phyloP scores from a whole-genome alignment of 2,329 filamentous ascomycete genomes.

The Aureobasidium mangrovei region DNA sequence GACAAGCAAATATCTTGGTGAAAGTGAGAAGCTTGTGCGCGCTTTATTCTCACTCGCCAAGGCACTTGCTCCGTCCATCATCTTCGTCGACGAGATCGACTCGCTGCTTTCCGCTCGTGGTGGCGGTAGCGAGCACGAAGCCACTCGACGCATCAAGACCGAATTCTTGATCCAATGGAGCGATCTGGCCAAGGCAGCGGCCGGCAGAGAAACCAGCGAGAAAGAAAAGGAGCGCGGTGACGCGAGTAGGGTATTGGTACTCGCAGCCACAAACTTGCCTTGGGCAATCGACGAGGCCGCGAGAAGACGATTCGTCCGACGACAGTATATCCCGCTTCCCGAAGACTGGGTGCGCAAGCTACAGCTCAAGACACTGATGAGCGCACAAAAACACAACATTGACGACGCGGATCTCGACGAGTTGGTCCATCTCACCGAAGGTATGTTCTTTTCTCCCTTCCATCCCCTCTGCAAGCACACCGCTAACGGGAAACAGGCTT shows the following conservation, averaged over 20 bases:
- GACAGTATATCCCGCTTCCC: slow-evolving; percentile 92
- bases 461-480: not conserved
- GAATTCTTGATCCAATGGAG: slow-evolving; percentile 98
- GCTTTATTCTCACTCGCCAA: slow-evolving; percentile 89
- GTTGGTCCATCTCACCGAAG: slow-evolving; percentile 75
- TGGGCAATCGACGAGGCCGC: slow-evolving; percentile 98
- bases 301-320: slow-evolving; percentile 75
- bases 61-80: slow-evolving; percentile 82
- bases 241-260: slow-evolving; percentile 77
- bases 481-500: slow-evolving; percentile 56
- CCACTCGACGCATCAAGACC: slow-evolving; percentile 88
- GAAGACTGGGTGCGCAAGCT: slow-evolving; percentile 71
- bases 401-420: slow-evolving; percentile 60
- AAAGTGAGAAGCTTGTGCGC: slow-evolving; percentile 91
- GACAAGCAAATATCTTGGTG: slow-evolving; percentile 91
- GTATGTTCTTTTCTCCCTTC: slow-evolving; percentile 40
- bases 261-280: slow-evolving; percentile 90
- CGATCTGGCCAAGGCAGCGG: slow-evolving; percentile 82
- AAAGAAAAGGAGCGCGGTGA: slow-evolving; percentile 67
- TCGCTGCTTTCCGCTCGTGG: slow-evolving; percentile 78
- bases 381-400: slow-evolving; percentile 79
- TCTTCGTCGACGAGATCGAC: slow-evolving; percentile 98
- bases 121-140: slow-evolving; percentile 81
- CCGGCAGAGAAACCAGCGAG: slow-evolving; percentile 63
- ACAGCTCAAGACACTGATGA: slow-evolving; percentile 70